Evolutionary conservation across 179 eudicot genomes (phyloP), one percentile per base, ranked within the genome.

Genomic region (Silene noctiflora): DNA sequence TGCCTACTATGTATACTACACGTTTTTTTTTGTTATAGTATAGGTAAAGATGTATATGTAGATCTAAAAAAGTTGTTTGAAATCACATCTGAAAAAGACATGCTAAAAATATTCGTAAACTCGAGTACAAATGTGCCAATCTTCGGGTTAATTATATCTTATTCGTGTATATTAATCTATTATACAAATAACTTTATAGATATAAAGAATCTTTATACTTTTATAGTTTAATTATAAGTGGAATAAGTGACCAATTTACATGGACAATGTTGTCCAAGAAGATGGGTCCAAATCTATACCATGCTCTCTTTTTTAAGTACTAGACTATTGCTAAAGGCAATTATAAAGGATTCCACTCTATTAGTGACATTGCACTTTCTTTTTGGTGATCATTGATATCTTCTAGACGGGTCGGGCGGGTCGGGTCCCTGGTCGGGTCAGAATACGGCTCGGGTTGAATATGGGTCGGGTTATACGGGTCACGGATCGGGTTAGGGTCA

Each of bases 341-440:
- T 35, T 14, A 56, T 69, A 55, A 64, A 48, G 63, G 71, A 65
- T 75, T 75, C 78, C 78, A 76, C 63, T 60, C 16, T 48, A 22
- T 31, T 69, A 60, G 61, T 69, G 77, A 25, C 60, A 62, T 25
- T 42, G 69, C 69, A 59, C 67, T 63, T 17, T 55, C 39, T 11
- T 48, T 46, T 14, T 59, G 68, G 29, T 69, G 61, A 44, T 77
- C 79, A 69, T 69, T 12, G 61, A 25, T 60, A 20, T n/a, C n/a
- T n/a, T n/a, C n/a, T n/a, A n/a, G n/a, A n/a, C n/a, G n/a, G n/a
- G n/a, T n/a, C n/a, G n/a, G n/a, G n/a, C n/a, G n/a, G n/a, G n/a
- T n/a, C n/a, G n/a, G n/a, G n/a, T n/a, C n/a, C n/a, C n/a, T n/a
- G n/a, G n/a, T n/a, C n/a, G n/a, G n/a, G n/a, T n/a, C n/a, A n/a